phyloP scores from a whole-genome alignment of 345 rosid species.

The Euphorbia peplus region DNA sequence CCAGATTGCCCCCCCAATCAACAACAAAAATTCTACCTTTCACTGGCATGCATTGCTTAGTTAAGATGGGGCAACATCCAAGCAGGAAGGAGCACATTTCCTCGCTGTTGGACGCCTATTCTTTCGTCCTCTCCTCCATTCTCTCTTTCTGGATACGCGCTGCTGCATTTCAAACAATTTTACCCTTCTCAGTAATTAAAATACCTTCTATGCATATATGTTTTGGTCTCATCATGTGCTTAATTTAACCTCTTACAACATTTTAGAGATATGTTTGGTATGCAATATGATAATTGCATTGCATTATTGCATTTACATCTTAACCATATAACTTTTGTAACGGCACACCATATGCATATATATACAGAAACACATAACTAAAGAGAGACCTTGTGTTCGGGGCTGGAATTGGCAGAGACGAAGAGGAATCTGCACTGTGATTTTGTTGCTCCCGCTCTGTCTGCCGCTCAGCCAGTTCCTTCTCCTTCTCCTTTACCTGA shows the following conservation, averaged over 20 bases:
- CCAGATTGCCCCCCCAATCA: neutral
- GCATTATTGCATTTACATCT: neutral
- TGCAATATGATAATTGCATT: no score
- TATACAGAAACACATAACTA: neutral
- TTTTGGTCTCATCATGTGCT: neutral
- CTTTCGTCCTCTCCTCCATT: conserved; percentile 28
- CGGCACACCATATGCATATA: neutral
- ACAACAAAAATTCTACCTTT: neutral
- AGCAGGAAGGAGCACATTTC: conserved; percentile 43
- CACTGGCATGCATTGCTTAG: conserved; percentile 2
- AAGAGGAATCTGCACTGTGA: conserved; percentile 32
- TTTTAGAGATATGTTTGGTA: no score
- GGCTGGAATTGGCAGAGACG: conserved; percentile 35
- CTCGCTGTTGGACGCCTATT: conserved; percentile 19
- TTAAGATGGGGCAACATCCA: conserved; percentile 50
- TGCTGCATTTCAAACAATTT: conserved; percentile 6
- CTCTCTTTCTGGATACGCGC: conserved; percentile 22
- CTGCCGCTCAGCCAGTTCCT: conserved; percentile 36
- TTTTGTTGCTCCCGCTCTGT: conserved; percentile 33
- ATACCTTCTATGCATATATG: no score
- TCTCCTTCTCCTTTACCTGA: conserved; percentile 79
- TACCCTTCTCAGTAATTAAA: neutral
- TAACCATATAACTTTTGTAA: neutral
- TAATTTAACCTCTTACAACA: neutral
- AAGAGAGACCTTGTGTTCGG: conserved; percentile 42